These are phyloP conservation scores for Iris pallida DNA, from an alignment of 116 monocot species.

Conservation along the genomic window DNA sequence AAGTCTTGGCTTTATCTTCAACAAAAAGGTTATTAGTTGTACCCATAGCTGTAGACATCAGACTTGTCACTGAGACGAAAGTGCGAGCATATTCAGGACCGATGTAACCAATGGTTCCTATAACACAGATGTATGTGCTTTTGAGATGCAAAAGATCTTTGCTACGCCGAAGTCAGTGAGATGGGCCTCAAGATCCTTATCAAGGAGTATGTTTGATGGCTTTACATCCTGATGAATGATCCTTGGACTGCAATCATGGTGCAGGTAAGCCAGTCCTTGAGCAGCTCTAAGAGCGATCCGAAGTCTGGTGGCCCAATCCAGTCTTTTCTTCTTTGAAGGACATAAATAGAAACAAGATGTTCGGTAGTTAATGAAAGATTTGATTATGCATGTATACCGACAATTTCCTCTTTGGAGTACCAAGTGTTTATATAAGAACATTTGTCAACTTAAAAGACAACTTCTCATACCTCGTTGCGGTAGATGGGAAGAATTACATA, in stretches of 20 bases:
- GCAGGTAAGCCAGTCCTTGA: slow-evolving; percentile 86
- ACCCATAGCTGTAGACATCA: slow-evolving; percentile 93
- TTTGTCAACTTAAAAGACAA: no score
- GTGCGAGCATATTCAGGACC: slow-evolving; percentile 96
- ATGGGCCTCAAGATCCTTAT: slow-evolving; percentile 88
- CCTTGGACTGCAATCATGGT: slow-evolving; percentile 89
- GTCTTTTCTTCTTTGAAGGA: slow-evolving; percentile 68
- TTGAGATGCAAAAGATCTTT: slow-evolving; percentile 73
- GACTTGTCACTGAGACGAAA: slow-evolving; percentile 90
- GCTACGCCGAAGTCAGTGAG: slow-evolving; percentile 95
- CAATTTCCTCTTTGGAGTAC: no score
- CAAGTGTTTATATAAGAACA: no score
- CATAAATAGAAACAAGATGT: slow-evolving; percentile 28
- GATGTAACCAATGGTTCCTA: slow-evolving; percentile 97
- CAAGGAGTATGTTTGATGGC: slow-evolving; percentile 89
- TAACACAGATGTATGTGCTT: slow-evolving; percentile 90
- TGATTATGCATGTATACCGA: not conserved
- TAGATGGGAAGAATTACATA: no score
- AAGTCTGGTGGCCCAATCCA: slow-evolving; percentile 71
- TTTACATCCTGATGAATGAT: slow-evolving; percentile 94
- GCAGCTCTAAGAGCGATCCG: slow-evolving; percentile 81
- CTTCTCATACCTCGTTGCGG: no score
- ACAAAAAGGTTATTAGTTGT: no score
- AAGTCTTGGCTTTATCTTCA: no score
- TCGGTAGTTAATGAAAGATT: not conserved